Evolutionary conservation across 192 early-diverging fungal genomes (phyloP), one percentile per base, ranked within the genome.

Genomic region (Backusella psychrophila): DNA sequence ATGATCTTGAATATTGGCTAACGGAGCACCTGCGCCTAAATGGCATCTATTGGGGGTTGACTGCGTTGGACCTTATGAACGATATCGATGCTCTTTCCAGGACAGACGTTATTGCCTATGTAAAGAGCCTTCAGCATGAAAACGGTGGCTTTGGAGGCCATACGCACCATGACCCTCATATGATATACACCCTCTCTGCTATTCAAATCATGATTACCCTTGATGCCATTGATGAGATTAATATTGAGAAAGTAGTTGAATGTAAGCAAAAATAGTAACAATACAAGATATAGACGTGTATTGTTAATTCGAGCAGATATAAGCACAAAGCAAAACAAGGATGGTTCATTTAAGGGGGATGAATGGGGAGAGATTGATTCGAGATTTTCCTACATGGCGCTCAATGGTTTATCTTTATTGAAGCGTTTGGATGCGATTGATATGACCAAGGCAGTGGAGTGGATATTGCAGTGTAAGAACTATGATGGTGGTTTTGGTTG

Each of bases 401-500:
- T 99, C 9, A 93, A 91, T 2, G 88, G 90, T 15, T 81, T 96
- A 44, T 92, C 92, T n/a, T 81, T 98, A 56, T 80, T 99, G 26
- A 89, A 86, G 21, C 78, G 90, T 7, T 77, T 95, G 41, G 89
- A 93, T 35, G 83, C 83, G 6, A 83, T 96, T 19, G 85, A 96
- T 44, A 65, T 93, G 21, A 53, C 79, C 29, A 90, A 87, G 29
- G 88, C 93, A 1, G 90, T 94, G 4, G 86, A 87, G 38, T 98
- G 90, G 76, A 83, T 98, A 31, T 75, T 89, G 6, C 31, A 77
- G 21, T 97, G 97, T 77, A 91, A 90, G 73, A 99, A 99, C 85
- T 97, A 95, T 85, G 97, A 99, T 81, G 98, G 98, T 46, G 98
- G 95, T 14, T 99, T 94, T 79, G 98, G 98, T 8, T 95, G 86